These are phyloP conservation scores for Puccinia coronata DNA, from an alignment of 1,284 basidiomycete species.

Conservation along the genomic window DNA sequence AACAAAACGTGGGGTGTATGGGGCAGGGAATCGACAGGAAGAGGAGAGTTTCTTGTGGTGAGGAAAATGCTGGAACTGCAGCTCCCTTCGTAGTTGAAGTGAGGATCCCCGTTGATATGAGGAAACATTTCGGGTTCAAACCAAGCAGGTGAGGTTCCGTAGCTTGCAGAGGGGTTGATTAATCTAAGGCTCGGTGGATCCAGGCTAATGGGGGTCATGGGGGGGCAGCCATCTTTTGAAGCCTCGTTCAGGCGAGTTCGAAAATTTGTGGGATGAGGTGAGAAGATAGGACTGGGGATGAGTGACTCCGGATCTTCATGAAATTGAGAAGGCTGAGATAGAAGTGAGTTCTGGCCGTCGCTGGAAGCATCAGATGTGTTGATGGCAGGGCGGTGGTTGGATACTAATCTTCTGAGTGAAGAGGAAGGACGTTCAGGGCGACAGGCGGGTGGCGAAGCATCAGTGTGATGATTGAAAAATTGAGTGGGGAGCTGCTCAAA, in stretches of 20 bases:
- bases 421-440: background rate
- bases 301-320: slow-evolving; percentile 29
- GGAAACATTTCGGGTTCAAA: slow-evolving; percentile 15
- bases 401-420: background rate
- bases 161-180: slow-evolving; percentile 6
- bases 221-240: background rate
- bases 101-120: background rate
- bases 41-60: background rate
- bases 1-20: background rate
- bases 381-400: background rate
- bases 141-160: slow-evolving; percentile 28
- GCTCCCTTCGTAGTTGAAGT: slow-evolving; percentile 27
- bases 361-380: slow-evolving; percentile 23
- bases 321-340: background rate
- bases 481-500: background rate
- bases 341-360: slow-evolving; percentile 4
- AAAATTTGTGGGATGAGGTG: background rate
- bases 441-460: background rate
- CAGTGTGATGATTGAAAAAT: background rate
- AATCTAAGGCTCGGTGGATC: slow-evolving; percentile 8
- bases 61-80: background rate
- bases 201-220: slow-evolving; percentile 5
- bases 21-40: background rate
- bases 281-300: slow-evolving; percentile 17
- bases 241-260: background rate